Percentiles rank a stretch among this genome's conserved stretches.
These are phyloP conservation scores for Dryadomyces quercus-mongolicae DNA, from an alignment of 2,329 filamentous ascomycete genomes.

Conservation along the genomic window DNA sequence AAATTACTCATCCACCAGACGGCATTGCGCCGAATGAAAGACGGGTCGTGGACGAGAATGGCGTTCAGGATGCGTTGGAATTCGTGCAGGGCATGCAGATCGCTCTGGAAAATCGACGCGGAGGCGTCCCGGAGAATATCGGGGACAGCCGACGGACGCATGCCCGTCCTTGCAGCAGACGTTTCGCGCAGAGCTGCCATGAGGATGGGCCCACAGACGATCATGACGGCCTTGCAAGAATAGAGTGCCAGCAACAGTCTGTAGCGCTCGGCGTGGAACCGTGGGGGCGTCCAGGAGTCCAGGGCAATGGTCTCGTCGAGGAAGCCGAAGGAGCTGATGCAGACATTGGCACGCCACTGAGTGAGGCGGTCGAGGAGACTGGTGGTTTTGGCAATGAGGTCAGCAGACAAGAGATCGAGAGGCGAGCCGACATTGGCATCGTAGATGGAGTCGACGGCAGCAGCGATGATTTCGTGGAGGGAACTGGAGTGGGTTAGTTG, in stretches of 20 bases:
- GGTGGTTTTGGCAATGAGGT: not conserved
- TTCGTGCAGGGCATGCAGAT: not conserved
- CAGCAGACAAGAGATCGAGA: not conserved
- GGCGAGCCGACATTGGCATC: not conserved
- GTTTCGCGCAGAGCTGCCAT: not conserved
- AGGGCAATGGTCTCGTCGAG: too few relatives aligned
- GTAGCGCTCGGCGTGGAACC: not conserved
- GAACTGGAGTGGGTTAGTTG: not conserved
- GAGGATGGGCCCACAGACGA: not conserved
- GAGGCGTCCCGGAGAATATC: not conserved
- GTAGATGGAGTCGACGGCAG: not conserved
- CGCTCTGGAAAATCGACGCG: not conserved
- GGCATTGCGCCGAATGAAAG: not conserved
- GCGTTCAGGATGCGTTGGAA: not conserved
- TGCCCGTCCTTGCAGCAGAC: not conserved
- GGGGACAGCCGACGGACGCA: not conserved
- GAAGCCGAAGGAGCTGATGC: not conserved
- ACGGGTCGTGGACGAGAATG: not conserved
- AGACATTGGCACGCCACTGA: not conserved
- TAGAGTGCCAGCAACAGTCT: not conserved
- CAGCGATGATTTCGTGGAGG: not conserved
- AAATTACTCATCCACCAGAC: not conserved
- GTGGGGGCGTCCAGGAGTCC: too few relatives aligned
- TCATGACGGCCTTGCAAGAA: not conserved
- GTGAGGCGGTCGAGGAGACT: not conserved